Evolutionary conservation across 345 rosid species (phyloP).

Genomic region (Aquilaria malaccensis): DNA sequence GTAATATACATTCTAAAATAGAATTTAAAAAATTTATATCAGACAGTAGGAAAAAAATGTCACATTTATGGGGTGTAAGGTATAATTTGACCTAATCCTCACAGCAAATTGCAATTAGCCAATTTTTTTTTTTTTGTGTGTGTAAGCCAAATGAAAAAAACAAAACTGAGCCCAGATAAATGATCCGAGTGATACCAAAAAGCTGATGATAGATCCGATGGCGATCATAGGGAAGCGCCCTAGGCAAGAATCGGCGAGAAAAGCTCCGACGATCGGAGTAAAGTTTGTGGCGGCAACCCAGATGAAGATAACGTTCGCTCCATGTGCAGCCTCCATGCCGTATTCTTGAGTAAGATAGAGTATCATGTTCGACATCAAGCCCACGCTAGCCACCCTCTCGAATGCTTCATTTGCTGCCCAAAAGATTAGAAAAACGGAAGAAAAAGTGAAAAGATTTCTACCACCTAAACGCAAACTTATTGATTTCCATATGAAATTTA

Average conservation of each 20-base stretch:
- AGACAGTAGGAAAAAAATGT: too few species aligned
- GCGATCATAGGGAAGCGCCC: slow-evolving; percentile 56
- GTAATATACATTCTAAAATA: too few species aligned
- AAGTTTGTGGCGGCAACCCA: slow-evolving; percentile 56
- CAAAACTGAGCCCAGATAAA: too few species aligned
- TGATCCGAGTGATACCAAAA: slow-evolving; percentile 28
- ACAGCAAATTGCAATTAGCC: too few species aligned
- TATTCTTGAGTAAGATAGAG: slow-evolving; percentile 46
- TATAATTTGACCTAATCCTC: too few species aligned
- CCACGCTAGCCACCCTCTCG: slow-evolving; percentile 49
- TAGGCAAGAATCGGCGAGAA: slow-evolving; percentile 56
- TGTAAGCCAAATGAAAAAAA: too few species aligned
- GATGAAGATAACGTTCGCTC: slow-evolving; percentile 36
- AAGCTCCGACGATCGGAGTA: slow-evolving; percentile 50
- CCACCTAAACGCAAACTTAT: too few species aligned
- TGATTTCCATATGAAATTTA: slow-evolving; percentile 6
- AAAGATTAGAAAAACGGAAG: neutral
- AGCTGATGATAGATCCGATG: slow-evolving; percentile 34
- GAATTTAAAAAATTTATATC: too few species aligned
- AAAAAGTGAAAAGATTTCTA: too few species aligned
- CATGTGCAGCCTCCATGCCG: slow-evolving; percentile 35
- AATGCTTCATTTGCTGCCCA: slow-evolving; percentile 54
- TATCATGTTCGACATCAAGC: slow-evolving; percentile 53
- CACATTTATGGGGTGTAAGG: too few species aligned
- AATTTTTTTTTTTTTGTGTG: too few species aligned